Conservation (phyloP, 2,329 filamentous ascomycete species). For the Colletotrichum echinochloae region DNA sequence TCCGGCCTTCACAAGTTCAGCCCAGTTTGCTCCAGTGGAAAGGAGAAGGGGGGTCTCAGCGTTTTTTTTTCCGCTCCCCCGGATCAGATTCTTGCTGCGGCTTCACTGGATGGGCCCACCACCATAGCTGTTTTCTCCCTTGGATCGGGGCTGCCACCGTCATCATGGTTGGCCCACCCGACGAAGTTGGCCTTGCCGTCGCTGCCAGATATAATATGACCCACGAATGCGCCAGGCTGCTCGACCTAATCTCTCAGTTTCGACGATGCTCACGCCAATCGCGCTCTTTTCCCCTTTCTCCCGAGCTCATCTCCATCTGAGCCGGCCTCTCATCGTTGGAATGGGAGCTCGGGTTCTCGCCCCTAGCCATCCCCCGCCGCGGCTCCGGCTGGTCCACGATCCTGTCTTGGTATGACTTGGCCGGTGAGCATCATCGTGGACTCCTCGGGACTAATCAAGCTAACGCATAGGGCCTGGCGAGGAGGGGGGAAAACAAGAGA, state of each 20-base stretch:
- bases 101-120: neutral
- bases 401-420: neutral
- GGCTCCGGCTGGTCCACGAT: neutral
- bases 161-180: neutral
- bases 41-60: conserved; percentile 1
- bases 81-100: neutral
- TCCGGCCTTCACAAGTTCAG: conserved; percentile 14
- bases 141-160: neutral
- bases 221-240: conserved; percentile 16
- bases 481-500: neutral
- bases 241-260: neutral
- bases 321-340: neutral
- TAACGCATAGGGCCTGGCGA: neutral
- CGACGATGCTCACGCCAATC: neutral
- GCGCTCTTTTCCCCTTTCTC: neutral
- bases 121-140: conserved; percentile 7
- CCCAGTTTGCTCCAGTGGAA: conserved; percentile 1
- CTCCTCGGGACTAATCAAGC: conserved; percentile 6
- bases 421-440: neutral
- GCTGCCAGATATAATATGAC: conserved; percentile 13
- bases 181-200: neutral
- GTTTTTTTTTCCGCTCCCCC: neutral
- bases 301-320: neutral
- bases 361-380: neutral
- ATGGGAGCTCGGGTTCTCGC: neutral